These are phyloP conservation scores for Kodamaea lidongshanica DNA, from an alignment of 805 yeast genomes.

Conservation along the genomic window DNA sequence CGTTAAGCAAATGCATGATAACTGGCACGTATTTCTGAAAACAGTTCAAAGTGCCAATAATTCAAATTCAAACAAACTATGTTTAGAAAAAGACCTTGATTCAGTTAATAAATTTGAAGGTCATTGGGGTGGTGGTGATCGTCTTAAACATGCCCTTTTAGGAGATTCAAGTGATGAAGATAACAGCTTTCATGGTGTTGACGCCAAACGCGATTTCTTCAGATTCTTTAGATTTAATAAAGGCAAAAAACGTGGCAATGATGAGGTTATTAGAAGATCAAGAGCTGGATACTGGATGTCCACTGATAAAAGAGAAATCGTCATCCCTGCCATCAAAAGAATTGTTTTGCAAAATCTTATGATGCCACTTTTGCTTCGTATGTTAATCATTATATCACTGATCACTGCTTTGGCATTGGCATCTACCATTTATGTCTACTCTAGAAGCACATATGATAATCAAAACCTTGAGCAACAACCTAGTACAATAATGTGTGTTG, in stretches of 20 bases:
- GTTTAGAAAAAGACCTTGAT: conserved; percentile 11
- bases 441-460: conserved; percentile 28
- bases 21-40: conserved; percentile 47
- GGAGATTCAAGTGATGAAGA: conserved; percentile 29
- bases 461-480: conserved; percentile 62
- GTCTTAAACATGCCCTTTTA: conserved; percentile 50
- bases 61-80: conserved; percentile 21
- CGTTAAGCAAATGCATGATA: conserved; percentile 34
- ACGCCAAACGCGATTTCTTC: conserved; percentile 5
- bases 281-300: conserved; percentile 68
- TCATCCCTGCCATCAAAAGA: conserved; percentile 56
- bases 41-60: conserved; percentile 43
- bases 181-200: conserved; percentile 9
- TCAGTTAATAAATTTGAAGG: conserved; percentile 40
- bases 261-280: conserved; percentile 31
- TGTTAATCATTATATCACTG: conserved; percentile 44
- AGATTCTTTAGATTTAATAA: conserved; percentile 8
- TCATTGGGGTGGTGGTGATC: conserved; percentile 67
- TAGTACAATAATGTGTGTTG: conserved; percentile 87
- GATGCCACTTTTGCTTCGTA: conserved; percentile 70
- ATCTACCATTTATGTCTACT: conserved; percentile 43
- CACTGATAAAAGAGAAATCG: conserved; percentile 51
- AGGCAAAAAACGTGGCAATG: conserved; percentile 5
- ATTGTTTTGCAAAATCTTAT: conserved; percentile 70
- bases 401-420: conserved; percentile 71